Percentiles rank a stretch among this genome's conserved stretches.
Evolutionary conservation across 768 basidiomycete genomes (phyloP).

Genomic region (Leccinum fibrillosum): DNA sequence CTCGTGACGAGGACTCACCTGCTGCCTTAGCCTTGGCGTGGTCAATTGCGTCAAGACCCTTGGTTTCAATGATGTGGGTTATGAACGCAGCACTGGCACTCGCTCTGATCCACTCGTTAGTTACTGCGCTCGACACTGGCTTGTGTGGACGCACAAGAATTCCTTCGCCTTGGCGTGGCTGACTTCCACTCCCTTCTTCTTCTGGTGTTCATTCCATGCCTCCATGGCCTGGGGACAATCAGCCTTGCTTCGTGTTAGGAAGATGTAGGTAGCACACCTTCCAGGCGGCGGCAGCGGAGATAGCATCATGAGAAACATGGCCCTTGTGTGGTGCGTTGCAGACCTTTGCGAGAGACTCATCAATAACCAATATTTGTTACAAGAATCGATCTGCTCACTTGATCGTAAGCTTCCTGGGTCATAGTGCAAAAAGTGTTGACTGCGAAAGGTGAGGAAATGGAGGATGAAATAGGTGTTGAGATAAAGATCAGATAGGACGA

Average conservation of each 20-base stretch:
- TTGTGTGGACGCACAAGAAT: conserved; percentile 36
- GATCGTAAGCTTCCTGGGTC: conserved; percentile 13
- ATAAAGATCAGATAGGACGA: conserved; percentile 15
- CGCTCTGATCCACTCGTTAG: conserved; percentile 36
- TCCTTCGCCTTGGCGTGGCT: conserved; percentile 58
- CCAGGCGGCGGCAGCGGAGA: conserved; percentile 65
- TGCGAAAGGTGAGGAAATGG: neutral
- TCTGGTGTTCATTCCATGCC: conserved; percentile 55
- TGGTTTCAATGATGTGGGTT: conserved; percentile 54
- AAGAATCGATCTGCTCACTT: conserved; percentile 15
- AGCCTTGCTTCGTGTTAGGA: neutral
- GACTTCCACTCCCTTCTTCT: conserved; percentile 44
- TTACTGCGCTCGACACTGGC: neutral
- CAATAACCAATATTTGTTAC: neutral
- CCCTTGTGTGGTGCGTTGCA: conserved; percentile 53
- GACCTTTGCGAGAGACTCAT: conserved; percentile 34
- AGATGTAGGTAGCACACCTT: conserved; percentile 38
- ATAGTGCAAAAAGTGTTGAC: conserved; percentile 8
- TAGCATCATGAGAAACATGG: conserved; percentile 58
- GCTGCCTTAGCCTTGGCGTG: conserved; percentile 39
- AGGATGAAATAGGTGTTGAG: neutral
- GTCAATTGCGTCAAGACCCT: conserved; percentile 51
- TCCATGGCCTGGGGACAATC: conserved; percentile 49
- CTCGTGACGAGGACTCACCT: conserved; percentile 20
- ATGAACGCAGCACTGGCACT: conserved; percentile 54